These are phyloP conservation scores for Elsinoe fawcettii DNA, from an alignment of 2,329 filamentous ascomycete species.

Conservation along the genomic window DNA sequence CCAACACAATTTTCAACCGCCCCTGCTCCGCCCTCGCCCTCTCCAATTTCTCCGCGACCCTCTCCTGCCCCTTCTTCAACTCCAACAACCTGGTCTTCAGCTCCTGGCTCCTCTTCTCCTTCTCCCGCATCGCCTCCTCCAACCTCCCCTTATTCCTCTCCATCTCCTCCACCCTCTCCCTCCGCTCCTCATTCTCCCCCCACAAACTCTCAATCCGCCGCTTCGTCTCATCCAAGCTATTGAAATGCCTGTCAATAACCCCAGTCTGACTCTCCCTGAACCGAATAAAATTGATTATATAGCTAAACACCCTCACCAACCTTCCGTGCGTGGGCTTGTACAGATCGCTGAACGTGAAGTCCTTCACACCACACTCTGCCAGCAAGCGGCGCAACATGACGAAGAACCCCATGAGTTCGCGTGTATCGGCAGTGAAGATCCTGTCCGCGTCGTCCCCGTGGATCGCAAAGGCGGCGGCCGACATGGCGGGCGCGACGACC, in stretches of 20 bases:
- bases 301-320: conserved; percentile 90
- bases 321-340: conserved; percentile 86
- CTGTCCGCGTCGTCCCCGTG: conserved; percentile 72
- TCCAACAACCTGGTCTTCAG: conserved; percentile 76
- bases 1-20: conserved; percentile 62
- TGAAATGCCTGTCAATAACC: conserved; percentile 88
- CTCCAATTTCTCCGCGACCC: conserved; percentile 73
- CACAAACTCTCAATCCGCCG: conserved; percentile 79
- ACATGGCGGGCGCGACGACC: conserved; percentile 90
- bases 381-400: conserved; percentile 72
- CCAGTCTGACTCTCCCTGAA: conserved; percentile 88
- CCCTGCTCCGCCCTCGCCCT: conserved; percentile 73
- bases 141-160: conserved; percentile 69
- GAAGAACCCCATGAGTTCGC: conserved; percentile 95
- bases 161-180: conserved; percentile 71
- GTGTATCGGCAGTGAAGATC: conserved; percentile 74
- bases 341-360: conserved; percentile 88
- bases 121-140: conserved; percentile 74
- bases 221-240: conserved; percentile 81
- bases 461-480: conserved; percentile 78
- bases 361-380: conserved; percentile 77
- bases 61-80: conserved; percentile 72
- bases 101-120: conserved; percentile 77
- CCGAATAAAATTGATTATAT: conserved; percentile 96
- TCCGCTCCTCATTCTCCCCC: conserved; percentile 78